phyloP scores from a whole-genome alignment of 78 protist genomes.

The Emiliania huxleyi region DNA sequence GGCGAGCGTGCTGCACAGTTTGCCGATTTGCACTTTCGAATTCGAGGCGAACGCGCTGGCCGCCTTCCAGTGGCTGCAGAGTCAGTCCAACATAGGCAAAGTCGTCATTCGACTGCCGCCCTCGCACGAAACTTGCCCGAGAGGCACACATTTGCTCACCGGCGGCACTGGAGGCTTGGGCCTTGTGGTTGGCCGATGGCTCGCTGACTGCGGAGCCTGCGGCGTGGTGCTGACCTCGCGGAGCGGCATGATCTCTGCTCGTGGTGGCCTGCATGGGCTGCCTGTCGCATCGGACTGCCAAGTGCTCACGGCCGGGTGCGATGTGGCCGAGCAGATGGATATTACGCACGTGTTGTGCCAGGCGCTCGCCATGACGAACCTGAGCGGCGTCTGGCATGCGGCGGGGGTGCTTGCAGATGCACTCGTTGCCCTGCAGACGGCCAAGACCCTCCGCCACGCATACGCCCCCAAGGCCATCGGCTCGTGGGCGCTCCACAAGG shows the following conservation, averaged over 20 bases:
- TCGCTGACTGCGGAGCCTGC: not conserved
- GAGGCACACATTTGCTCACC: not conserved
- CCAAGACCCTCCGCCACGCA: not conserved
- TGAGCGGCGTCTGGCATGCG: not conserved
- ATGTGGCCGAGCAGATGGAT: too few relatives aligned
- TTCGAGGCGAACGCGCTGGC: not conserved
- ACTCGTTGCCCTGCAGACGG: not conserved
- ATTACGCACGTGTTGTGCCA: too few relatives aligned
- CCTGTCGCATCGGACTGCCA: too few relatives aligned
- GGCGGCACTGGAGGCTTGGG: conserved; percentile 36
- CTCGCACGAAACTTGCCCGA: too few relatives aligned
- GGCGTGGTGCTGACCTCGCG: not conserved
- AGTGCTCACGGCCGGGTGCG: too few relatives aligned
- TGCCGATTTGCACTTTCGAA: not conserved
- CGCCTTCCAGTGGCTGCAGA: conserved; percentile 3
- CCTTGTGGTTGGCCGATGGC: not conserved
- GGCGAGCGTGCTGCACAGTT: not conserved
- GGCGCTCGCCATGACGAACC: not conserved
- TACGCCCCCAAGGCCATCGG: not conserved
- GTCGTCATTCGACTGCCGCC: not conserved
- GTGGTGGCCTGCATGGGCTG: too few relatives aligned
- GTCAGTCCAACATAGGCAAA: not conserved
- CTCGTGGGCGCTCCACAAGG: not conserved
- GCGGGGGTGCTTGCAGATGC: conserved; percentile 32
- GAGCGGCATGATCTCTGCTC: not conserved